Conservation (phyloP, 768 basidiomycete genomes). For the Fistulinella prunicolor region DNA sequence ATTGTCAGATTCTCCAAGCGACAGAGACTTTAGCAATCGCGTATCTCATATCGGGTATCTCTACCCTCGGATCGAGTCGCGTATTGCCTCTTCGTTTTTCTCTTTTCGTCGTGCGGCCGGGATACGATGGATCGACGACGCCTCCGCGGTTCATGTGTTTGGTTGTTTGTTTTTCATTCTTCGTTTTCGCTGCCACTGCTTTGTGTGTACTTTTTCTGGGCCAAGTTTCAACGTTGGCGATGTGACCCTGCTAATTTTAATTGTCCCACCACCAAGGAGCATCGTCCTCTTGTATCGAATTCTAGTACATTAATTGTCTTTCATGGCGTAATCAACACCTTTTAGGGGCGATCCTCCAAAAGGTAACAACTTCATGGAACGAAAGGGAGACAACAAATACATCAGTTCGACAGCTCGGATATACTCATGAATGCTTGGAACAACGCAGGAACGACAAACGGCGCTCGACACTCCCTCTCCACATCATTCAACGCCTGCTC, state of each 20-base stretch:
- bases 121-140: background rate
- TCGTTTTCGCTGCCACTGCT: background rate
- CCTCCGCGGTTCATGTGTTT: background rate
- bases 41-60: background rate
- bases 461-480: constrained; percentile 45
- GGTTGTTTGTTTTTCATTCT: background rate
- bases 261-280: constrained; percentile 1
- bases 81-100: background rate
- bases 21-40: constrained; percentile 19
- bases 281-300: constrained; percentile 14
- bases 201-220: background rate
- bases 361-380: no score
- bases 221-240: background rate
- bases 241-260: constrained; percentile 4
- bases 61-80: background rate
- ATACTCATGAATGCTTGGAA: constrained; percentile 51
- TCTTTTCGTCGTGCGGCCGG: background rate
- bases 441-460: constrained; percentile 57
- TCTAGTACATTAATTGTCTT: constrained; percentile 10
- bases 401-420: constrained; percentile 40
- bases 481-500: constrained; percentile 48
- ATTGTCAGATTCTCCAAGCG: constrained; percentile 25
- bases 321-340: constrained; percentile 8
- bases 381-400: background rate
- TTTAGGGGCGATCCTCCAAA: no score